A percentile compares a stretch with the other conserved stretches of the same genome.
Conservation (phyloP, 352 stramenopile genomes). For the Phytopythium boreale region DNA sequence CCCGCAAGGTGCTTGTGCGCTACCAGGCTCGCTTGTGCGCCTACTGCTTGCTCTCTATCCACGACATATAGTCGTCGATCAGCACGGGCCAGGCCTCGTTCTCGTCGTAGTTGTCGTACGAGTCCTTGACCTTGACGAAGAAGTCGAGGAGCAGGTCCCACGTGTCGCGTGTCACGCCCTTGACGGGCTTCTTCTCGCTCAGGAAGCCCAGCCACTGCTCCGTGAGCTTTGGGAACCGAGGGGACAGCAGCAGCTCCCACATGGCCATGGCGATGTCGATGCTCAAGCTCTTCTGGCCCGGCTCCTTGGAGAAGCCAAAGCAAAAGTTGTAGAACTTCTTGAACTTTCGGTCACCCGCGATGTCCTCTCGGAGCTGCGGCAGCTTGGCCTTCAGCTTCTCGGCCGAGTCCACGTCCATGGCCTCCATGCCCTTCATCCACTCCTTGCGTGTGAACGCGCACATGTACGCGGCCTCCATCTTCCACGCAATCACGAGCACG, state of each 20-base stretch:
- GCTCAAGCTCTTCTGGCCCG: slow-evolving; percentile 81
- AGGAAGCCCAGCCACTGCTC: slow-evolving; percentile 78
- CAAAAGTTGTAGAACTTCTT: slow-evolving; percentile 88
- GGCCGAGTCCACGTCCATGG: slow-evolving; percentile 68
- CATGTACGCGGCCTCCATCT: slow-evolving; percentile 86
- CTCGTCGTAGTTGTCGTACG: slow-evolving; percentile 85
- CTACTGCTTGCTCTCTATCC: slow-evolving; percentile 74
- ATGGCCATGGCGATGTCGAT: slow-evolving; percentile 85
- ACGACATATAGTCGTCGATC: slow-evolving; percentile 88
- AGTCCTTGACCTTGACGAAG: slow-evolving; percentile 75
- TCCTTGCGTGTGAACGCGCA: slow-evolving; percentile 83
- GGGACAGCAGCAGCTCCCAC: slow-evolving; percentile 77
- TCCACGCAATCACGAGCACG: slow-evolving; percentile 85
- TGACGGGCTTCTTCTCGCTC: slow-evolving; percentile 67
- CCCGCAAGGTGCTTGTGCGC: neutral
- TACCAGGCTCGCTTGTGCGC: neutral
- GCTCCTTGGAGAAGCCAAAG: slow-evolving; percentile 87
- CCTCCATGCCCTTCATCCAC: slow-evolving; percentile 76
- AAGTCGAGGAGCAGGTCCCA: slow-evolving; percentile 87
- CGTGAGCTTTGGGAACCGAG: slow-evolving; percentile 66
- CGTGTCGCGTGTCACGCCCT: slow-evolving; percentile 83
- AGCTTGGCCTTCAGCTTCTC: slow-evolving; percentile 61
- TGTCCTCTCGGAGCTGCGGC: slow-evolving; percentile 47
- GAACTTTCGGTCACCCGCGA: slow-evolving; percentile 52
- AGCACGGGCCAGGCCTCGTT: slow-evolving; percentile 89